phyloP scores from a whole-genome alignment of 2,329 filamentous ascomycete species.

The Fusarium robinianum region DNA sequence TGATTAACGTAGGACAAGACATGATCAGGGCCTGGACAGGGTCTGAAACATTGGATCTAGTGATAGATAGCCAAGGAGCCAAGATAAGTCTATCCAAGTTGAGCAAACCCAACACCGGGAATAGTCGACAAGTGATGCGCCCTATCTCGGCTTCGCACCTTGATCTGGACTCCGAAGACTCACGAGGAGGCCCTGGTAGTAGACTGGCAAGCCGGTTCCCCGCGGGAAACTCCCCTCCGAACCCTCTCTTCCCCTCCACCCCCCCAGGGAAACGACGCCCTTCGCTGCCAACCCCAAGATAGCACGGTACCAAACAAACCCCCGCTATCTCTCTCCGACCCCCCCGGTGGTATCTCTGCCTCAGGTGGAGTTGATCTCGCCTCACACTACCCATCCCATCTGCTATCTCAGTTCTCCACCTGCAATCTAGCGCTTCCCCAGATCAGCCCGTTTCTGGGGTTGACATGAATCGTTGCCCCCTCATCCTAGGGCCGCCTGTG shows the following conservation, averaged over 20 bases:
- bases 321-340: conserved; percentile 13
- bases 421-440: conserved; percentile 25
- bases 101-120: no score
- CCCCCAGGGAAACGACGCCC: conserved; percentile 5
- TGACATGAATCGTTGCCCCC: conserved; percentile 21
- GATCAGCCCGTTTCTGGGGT: conserved; percentile 21
- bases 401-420: conserved; percentile 32
- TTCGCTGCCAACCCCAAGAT: conserved; percentile 5
- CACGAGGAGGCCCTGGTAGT: no score
- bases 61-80: no score
- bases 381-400: conserved; percentile 1
- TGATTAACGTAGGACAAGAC: no score
- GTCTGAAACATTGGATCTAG: no score
- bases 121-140: no score
- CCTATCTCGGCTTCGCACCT: conserved; percentile 26
- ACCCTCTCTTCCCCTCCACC: no score
- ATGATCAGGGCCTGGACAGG: no score
- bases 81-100: no score
- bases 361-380: neutral
- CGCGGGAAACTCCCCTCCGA: conserved; percentile 27
- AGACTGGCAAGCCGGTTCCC: conserved; percentile 9
- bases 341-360: conserved; percentile 14
- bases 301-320: conserved; percentile 7
- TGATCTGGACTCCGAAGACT: conserved; percentile 18
- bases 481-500: neutral